These are phyloP conservation scores for Ailanthus altissimus DNA, from an alignment of 345 rosid species.

Conservation along the genomic window DNA sequence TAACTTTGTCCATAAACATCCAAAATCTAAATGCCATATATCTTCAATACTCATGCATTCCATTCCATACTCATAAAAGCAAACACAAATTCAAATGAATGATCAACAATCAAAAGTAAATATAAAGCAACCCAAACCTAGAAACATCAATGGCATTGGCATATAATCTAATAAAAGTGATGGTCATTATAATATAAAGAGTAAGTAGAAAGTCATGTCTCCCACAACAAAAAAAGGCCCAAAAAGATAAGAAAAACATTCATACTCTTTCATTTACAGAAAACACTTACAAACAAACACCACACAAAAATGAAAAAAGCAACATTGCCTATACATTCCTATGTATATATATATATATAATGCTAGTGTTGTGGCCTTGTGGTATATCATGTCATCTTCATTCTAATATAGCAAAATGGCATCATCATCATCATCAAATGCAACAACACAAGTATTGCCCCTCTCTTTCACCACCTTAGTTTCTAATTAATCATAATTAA, in stretches of 20 bases:
- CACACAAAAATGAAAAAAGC: background rate
- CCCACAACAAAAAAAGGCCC: background rate
- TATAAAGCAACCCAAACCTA: background rate
- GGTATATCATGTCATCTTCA: slow-evolving; percentile 12
- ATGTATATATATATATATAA: slow-evolving; percentile 5
- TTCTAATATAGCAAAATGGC: slow-evolving; percentile 12
- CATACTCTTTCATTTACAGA: background rate
- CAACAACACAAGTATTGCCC: slow-evolving; percentile 3
- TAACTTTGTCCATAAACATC: slow-evolving; percentile 6
- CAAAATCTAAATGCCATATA: slow-evolving; percentile 17
- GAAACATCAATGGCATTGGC: background rate
- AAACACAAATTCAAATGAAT: background rate
- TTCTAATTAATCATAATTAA: slow-evolving; percentile 13
- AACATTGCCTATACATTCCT: slow-evolving; percentile 2
- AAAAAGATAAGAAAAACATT: background rate
- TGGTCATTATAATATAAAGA: background rate
- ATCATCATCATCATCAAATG: slow-evolving; percentile 6
- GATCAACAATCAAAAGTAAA: background rate
- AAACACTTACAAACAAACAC: slow-evolving; percentile 19
- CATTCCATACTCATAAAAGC: background rate
- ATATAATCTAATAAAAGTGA: background rate
- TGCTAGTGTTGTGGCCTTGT: slow-evolving; percentile 5
- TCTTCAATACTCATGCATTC: slow-evolving; percentile 2
- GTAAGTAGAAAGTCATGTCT: background rate
- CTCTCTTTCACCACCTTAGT: background rate